Conservation (phyloP, 2,329 filamentous ascomycete genomes). For the Periconia macrospinosa region DNA sequence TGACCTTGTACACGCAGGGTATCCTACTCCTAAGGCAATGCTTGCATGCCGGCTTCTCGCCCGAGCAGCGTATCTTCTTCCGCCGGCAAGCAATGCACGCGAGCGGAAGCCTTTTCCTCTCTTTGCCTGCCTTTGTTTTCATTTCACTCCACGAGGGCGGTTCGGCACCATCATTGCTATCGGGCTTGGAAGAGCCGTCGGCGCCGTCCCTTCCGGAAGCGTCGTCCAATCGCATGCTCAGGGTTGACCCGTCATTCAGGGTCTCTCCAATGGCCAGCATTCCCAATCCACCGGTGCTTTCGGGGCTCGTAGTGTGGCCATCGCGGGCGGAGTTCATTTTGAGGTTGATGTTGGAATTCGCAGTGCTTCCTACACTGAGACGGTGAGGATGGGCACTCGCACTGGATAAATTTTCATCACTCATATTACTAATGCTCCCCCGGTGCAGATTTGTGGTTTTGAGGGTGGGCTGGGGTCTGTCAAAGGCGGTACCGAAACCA, state of each 20-base stretch:
- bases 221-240: constrained; percentile 29
- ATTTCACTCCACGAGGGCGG: constrained; percentile 55
- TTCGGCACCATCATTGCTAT: constrained; percentile 36
- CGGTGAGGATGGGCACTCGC: constrained; percentile 31
- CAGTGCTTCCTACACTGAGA: constrained; percentile 37
- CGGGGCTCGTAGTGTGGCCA: constrained; percentile 39
- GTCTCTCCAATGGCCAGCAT: constrained; percentile 34
- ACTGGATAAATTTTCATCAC: constrained; percentile 35
- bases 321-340: constrained; percentile 17
- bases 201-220: constrained; percentile 24
- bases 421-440: constrained; percentile 33
- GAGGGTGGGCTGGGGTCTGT: constrained; percentile 23
- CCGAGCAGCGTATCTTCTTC: constrained; percentile 97
- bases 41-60: constrained; percentile 96
- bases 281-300: constrained; percentile 33
- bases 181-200: constrained; percentile 26
- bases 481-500: constrained; percentile 23
- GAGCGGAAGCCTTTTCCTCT: constrained; percentile 86
- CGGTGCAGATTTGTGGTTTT: constrained; percentile 22
- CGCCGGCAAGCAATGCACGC: constrained; percentile 94
- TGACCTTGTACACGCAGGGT: constrained; percentile 97
- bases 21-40: constrained; percentile 91
- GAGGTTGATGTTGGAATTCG: constrained; percentile 14
- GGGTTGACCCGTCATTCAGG: constrained; percentile 25
- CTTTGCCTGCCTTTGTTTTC: constrained; percentile 78